Evolutionary conservation across 345 rosid genomes (phyloP).

Genomic region (Lagerstroemia speciosa): DNA sequence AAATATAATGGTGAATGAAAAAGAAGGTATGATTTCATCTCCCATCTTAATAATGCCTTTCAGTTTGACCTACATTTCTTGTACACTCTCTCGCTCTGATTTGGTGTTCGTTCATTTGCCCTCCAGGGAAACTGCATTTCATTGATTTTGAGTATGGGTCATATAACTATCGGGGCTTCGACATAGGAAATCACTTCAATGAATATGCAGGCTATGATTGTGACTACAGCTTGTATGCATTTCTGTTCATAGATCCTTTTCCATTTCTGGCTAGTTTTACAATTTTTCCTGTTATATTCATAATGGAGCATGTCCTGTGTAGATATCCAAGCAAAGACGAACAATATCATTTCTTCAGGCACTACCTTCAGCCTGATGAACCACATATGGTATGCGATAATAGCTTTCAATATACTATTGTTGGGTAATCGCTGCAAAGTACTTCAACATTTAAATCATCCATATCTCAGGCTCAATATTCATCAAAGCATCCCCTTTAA

Average conservation of each 20-base stretch:
- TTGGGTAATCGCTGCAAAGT: neutral
- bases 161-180: slow-evolving; percentile 86
- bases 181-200: slow-evolving; percentile 91
- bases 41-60: neutral
- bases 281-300: neutral
- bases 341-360: slow-evolving; percentile 77
- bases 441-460: neutral
- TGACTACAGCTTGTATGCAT: slow-evolving; percentile 71
- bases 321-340: slow-evolving; percentile 80
- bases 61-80: neutral
- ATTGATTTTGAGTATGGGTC: slow-evolving; percentile 97
- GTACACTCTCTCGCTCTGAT: slow-evolving; percentile 3
- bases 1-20: slow-evolving; percentile 80
- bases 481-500: neutral
- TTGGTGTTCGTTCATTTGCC: neutral
- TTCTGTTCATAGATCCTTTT: slow-evolving; percentile 1
- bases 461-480: neutral
- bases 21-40: slow-evolving; percentile 41
- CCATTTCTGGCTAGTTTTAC: neutral
- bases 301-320: slow-evolving; percentile 17
- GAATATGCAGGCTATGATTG: slow-evolving; percentile 97
- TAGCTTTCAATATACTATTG: neutral
- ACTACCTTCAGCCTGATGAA: slow-evolving; percentile 65
- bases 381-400: slow-evolving; percentile 43
- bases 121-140: slow-evolving; percentile 69